These are phyloP conservation scores for Calonectria pauciramosa DNA, from an alignment of 2,329 filamentous ascomycete genomes.

Conservation along the genomic window DNA sequence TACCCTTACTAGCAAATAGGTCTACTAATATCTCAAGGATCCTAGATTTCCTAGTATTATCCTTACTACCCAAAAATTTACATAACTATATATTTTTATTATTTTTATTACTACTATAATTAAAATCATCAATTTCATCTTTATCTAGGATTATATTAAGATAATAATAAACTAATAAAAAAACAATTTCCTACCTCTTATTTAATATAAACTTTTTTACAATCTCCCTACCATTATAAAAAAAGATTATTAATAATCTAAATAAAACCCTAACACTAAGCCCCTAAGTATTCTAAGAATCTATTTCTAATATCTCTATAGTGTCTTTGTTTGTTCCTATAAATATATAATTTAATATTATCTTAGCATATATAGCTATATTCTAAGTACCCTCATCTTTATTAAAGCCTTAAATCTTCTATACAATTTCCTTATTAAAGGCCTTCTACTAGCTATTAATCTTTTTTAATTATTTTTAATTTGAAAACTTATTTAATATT, in stretches of 20 bases:
- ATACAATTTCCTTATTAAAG: background rate
- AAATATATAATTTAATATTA: background rate
- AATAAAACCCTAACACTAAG: background rate
- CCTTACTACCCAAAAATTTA: background rate
- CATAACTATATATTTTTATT: background rate
- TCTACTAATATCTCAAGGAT: conserved; percentile 9
- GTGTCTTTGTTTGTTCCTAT: background rate
- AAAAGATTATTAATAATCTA: background rate
- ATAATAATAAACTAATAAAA: conserved; percentile 14
- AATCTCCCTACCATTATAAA: background rate
- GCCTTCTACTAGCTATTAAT: background rate
- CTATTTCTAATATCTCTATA: background rate
- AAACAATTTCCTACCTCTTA: conserved; percentile 2
- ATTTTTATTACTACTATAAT: background rate
- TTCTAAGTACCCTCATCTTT: too few relatives aligned
- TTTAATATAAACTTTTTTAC: background rate
- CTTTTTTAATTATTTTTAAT: background rate
- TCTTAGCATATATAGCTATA: background rate
- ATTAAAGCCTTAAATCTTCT: background rate
- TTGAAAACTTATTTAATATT: background rate
- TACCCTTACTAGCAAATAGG: conserved; percentile 6
- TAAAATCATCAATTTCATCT: background rate
- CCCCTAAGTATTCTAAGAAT: background rate
- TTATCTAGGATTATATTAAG: background rate
- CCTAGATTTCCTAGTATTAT: conserved; percentile 3